Evolutionary conservation across 805 yeast species (phyloP).

Genomic region (Metschnikowia koreensis): DNA sequence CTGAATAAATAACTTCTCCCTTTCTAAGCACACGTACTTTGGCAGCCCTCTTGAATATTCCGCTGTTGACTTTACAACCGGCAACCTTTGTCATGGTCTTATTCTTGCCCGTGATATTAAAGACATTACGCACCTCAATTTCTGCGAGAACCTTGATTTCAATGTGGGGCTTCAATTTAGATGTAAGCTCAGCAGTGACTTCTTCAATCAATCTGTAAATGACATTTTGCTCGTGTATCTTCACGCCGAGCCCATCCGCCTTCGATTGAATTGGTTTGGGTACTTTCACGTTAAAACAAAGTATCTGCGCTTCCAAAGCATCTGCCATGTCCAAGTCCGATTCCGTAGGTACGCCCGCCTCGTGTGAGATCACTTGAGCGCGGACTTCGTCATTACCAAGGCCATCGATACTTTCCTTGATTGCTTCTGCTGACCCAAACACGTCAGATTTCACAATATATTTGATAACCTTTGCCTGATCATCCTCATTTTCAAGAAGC

Average conservation of each 20-base stretch:
- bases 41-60: conserved; percentile 60
- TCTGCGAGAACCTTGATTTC: conserved; percentile 67
- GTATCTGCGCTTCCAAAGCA: conserved; percentile 57
- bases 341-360: conserved; percentile 72
- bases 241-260: conserved; percentile 58
- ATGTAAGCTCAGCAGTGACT: conserved; percentile 63
- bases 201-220: conserved; percentile 87
- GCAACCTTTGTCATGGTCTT: conserved; percentile 66
- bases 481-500: conserved; percentile 32
- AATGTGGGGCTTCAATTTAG: conserved; percentile 59
- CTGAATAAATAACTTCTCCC: conserved; percentile 48
- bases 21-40: conserved; percentile 57
- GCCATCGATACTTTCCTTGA: conserved; percentile 71
- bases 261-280: conserved; percentile 60
- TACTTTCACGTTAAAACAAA: conserved; percentile 73
- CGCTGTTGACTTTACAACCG: conserved; percentile 79
- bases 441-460: conserved; percentile 89
- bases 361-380: conserved; percentile 64
- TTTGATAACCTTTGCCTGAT: conserved; percentile 23
- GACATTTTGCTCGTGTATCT: conserved; percentile 64
- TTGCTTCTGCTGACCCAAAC: conserved; percentile 92
- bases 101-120: conserved; percentile 59
- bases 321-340: conserved; percentile 41
- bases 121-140: conserved; percentile 67
- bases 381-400: conserved; percentile 87